A percentile compares a stretch with the other conserved stretches of the same genome.
Evolutionary conservation across 2,329 filamentous ascomycete species (phyloP).

Genomic region (Xylariaceae sp.): DNA sequence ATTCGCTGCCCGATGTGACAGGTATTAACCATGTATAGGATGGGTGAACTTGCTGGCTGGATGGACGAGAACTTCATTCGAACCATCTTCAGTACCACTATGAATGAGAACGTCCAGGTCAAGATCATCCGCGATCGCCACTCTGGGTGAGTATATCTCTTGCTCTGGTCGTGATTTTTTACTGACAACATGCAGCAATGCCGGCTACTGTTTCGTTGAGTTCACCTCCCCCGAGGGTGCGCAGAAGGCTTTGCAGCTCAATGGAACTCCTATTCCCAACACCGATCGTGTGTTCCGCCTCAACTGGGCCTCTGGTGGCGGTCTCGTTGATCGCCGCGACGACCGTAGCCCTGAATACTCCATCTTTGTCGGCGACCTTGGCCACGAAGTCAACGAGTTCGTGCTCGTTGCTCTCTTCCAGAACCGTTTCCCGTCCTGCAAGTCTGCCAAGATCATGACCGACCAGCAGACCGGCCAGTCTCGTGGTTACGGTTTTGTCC

Average conservation of each 20-base stretch:
- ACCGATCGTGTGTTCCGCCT: constrained; percentile 95
- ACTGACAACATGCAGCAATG: constrained; percentile 58
- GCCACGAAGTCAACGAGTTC: constrained; percentile 97
- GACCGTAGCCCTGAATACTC: constrained; percentile 94
- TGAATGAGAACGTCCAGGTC: constrained; percentile 92
- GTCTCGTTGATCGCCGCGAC: constrained; percentile 88
- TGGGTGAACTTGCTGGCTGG: constrained; percentile 98
- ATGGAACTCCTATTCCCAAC: constrained; percentile 87
- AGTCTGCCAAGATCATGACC: constrained; percentile 99
- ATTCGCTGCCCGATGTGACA: neutral
- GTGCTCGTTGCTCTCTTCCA: constrained; percentile 97
- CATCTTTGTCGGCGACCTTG: constrained; percentile 96
- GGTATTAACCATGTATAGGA: constrained; percentile 53
- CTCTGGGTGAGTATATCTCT: constrained; percentile 62
- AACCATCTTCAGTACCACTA: constrained; percentile 80
- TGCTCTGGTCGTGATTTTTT: neutral
- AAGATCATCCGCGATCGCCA: constrained; percentile 99
- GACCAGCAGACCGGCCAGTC: constrained; percentile 97
- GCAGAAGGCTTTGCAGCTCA: constrained; percentile 83
- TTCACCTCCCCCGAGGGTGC: constrained; percentile 79
- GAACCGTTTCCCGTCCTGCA: constrained; percentile 92
- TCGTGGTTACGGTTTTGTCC: constrained; percentile 94
- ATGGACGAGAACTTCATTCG: constrained; percentile 99
- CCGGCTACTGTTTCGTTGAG: constrained; percentile 98
- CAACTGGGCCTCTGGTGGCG: constrained; percentile 97